These are phyloP conservation scores for Fragaria vesca DNA, from an alignment of 306 rosid genomes.

Conservation along the genomic window DNA sequence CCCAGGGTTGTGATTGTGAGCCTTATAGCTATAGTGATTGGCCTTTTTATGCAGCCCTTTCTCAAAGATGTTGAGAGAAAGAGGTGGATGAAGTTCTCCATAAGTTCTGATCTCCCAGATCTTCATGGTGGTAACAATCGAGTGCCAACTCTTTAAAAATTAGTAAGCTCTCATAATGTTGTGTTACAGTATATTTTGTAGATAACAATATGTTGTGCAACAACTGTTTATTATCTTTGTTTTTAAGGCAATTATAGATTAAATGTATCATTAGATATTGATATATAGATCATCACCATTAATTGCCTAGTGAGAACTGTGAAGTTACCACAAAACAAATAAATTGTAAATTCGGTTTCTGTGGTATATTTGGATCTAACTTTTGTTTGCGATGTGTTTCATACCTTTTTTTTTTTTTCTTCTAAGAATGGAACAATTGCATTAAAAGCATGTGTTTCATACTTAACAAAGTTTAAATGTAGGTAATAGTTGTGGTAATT, in stretches of 20 bases:
- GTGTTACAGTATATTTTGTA: not conserved
- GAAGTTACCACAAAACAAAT: not conserved
- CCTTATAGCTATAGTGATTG: slow-evolving; percentile 56
- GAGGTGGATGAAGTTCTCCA: slow-evolving; percentile 80
- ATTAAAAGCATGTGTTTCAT: no score
- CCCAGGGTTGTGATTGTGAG: slow-evolving; percentile 58
- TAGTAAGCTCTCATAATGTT: slow-evolving; percentile 6
- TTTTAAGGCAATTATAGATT: not conserved
- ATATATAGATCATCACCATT: not conserved
- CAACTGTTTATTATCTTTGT: not conserved
- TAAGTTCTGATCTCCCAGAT: slow-evolving; percentile 60
- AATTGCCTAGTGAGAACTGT: not conserved
- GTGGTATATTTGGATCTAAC: not conserved
- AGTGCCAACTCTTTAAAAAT: slow-evolving; percentile 26
- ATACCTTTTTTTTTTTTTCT: not conserved
- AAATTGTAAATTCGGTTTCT: not conserved
- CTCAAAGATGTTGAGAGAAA: slow-evolving; percentile 56
- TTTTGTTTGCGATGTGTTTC: not conserved
- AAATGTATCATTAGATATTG: not conserved
- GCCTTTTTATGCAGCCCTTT: slow-evolving; percentile 65
- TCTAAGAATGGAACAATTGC: no score
- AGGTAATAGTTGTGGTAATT: not conserved
- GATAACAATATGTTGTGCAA: not conserved
- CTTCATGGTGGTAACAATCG: slow-evolving; percentile 31
- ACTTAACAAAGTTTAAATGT: not conserved